These are phyloP conservation scores for Quercus wislizeni DNA, from an alignment of 306 rosid species.

Conservation along the genomic window DNA sequence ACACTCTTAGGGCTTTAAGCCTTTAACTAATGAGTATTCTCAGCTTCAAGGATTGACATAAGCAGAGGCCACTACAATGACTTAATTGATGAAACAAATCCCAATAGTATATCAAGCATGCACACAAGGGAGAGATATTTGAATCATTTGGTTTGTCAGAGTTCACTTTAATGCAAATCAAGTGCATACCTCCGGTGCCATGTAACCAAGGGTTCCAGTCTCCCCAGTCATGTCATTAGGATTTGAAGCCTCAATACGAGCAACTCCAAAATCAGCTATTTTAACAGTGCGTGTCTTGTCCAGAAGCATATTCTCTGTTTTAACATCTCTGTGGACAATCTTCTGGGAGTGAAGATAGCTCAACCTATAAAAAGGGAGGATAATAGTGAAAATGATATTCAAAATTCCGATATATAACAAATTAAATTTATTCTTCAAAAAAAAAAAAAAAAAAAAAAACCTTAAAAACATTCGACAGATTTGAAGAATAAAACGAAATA, in stretches of 20 bases:
- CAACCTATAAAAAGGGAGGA: constrained; percentile 55
- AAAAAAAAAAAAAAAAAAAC: neutral
- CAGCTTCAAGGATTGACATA: constrained; percentile 2
- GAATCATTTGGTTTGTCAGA: neutral
- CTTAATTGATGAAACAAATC: constrained; percentile 8
- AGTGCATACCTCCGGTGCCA: constrained; percentile 96
- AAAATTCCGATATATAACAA: constrained; percentile 13
- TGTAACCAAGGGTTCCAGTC: constrained; percentile 91
- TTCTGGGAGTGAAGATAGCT: constrained; percentile 87
- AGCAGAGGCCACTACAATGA: constrained; percentile 2
- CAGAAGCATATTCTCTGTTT: constrained; percentile 97
- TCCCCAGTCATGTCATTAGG: constrained; percentile 99
- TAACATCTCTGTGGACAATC: constrained; percentile 97
- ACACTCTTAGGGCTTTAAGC: constrained; percentile 11
- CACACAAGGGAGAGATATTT: neutral
- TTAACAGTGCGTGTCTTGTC: constrained; percentile 89
- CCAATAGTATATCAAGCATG: neutral
- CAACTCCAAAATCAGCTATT: constrained; percentile 98
- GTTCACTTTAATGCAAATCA: constrained; percentile 12
- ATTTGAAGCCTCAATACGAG: constrained; percentile 97
- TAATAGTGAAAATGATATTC: constrained; percentile 5
- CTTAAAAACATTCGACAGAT: neutral
- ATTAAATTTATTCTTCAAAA: neutral
- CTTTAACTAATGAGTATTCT: neutral
- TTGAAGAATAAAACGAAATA: constrained; percentile 18